Evolutionary conservation across 805 yeast genomes (phyloP).

Genomic region (Brettanomyces nanus): DNA sequence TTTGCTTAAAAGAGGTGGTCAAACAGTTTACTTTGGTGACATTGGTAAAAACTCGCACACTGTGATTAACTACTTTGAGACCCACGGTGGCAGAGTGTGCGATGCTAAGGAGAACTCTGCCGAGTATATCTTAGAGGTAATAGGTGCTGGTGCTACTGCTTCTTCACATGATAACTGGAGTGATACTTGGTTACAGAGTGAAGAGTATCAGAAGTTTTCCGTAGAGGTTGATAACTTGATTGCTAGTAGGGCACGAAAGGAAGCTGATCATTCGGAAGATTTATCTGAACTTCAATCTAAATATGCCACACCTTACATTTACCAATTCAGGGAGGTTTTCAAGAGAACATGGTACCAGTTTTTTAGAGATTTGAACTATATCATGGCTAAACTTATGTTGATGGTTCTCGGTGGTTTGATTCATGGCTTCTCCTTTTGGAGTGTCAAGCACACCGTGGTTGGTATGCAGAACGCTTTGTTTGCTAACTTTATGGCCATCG

Average conservation of each 20-base stretch:
- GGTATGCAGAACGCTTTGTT: conserved; percentile 56
- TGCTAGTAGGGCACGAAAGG: conserved; percentile 10
- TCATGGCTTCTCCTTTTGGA: conserved; percentile 52
- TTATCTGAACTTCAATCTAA: conserved; percentile 11
- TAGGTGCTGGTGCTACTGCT: conserved; percentile 82
- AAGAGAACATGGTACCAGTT: conserved; percentile 32
- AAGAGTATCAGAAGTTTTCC: conserved; percentile 20
- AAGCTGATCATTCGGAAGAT: background rate
- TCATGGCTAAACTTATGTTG: conserved; percentile 39
- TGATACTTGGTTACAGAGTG: conserved; percentile 45
- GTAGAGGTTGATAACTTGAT: conserved; percentile 24
- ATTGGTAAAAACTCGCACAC: conserved; percentile 37
- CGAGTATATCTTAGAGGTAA: conserved; percentile 63
- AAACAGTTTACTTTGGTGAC: conserved; percentile 48
- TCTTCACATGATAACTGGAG: conserved; percentile 50
- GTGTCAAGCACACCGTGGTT: conserved; percentile 40
- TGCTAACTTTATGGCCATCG: conserved; percentile 45
- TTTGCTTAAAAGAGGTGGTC: conserved; percentile 43
- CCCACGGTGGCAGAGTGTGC: conserved; percentile 59
- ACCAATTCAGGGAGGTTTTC: conserved; percentile 29
- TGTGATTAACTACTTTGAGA: conserved; percentile 40
- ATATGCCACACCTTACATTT: conserved; percentile 39
- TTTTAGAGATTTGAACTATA: conserved; percentile 42
- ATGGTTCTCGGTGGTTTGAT: conserved; percentile 34
- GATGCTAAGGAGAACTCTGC: conserved; percentile 60